Percentiles rank a stretch among this genome's conserved stretches.
These are phyloP conservation scores for Podospora tetraspora DNA, from an alignment of 495 filamentous ascomycete genomes.

Conservation along the genomic window DNA sequence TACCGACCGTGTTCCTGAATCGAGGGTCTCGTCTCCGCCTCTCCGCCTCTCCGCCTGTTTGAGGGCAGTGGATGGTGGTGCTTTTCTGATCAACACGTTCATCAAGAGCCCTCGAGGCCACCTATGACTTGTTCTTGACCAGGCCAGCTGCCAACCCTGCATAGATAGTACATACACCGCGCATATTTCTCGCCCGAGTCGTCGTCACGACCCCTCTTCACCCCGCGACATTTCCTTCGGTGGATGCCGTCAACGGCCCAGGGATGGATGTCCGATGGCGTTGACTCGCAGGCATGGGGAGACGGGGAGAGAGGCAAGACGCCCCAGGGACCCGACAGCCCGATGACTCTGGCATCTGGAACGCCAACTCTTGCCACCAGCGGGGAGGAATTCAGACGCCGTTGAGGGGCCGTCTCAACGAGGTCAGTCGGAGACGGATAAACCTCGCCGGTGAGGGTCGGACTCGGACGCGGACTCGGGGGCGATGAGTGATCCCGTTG, in stretches of 20 bases:
- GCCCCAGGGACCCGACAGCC: too few relatives aligned
- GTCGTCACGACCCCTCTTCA: background rate
- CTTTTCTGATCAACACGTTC: background rate
- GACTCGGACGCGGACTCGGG: background rate
- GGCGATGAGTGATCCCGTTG: background rate
- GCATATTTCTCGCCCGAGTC: background rate
- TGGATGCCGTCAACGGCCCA: background rate
- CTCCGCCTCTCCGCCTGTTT: background rate
- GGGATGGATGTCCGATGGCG: background rate
- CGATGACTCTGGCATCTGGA: background rate
- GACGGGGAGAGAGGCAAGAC: too few relatives aligned
- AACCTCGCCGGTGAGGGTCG: background rate
- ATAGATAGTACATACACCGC: background rate
- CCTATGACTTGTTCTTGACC: too few relatives aligned
- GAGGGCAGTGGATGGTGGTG: background rate
- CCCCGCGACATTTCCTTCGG: background rate
- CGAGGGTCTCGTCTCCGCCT: background rate
- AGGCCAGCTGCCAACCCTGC: background rate
- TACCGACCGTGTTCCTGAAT: background rate
- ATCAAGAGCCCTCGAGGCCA: background rate
- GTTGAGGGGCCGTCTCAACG: too few relatives aligned
- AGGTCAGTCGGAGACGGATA: background rate
- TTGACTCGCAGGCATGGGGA: background rate
- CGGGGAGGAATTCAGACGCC: background rate
- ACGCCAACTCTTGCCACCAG: background rate